A percentile compares a stretch with the other conserved stretches of the same genome.
phyloP scores from a whole-genome alignment of 1,284 basidiomycete species.

The Sparassis latifolia region DNA sequence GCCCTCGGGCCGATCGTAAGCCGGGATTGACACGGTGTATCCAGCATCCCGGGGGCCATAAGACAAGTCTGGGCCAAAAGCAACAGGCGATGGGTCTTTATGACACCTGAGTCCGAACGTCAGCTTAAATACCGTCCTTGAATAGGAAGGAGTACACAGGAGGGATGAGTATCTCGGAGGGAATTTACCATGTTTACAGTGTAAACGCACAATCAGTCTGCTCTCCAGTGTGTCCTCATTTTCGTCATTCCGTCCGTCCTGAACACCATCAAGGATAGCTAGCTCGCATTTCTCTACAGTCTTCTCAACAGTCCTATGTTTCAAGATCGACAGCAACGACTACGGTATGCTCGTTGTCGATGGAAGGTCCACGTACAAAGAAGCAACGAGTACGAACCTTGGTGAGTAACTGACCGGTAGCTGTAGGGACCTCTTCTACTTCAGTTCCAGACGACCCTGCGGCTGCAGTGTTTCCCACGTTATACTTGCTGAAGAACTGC shows the following conservation, averaged over 20 bases:
- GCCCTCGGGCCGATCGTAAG: slow-evolving; percentile 64
- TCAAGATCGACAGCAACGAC: slow-evolving; percentile 67
- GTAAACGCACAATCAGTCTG: slow-evolving; percentile 59
- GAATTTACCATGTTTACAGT: slow-evolving; percentile 71
- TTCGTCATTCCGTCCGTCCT: slow-evolving; percentile 44
- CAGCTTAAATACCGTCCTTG: slow-evolving; percentile 4
- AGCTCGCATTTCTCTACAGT: slow-evolving; percentile 70
- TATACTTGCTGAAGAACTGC: slow-evolving; percentile 66
- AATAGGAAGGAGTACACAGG: not conserved
- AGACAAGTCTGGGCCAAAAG: slow-evolving; percentile 51
- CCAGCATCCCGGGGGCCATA: slow-evolving; percentile 54
- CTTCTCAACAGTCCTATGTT: slow-evolving; percentile 67
- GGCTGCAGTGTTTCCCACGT: slow-evolving; percentile 26
- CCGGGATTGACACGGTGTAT: slow-evolving; percentile 49
- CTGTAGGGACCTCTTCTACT: slow-evolving; percentile 17
- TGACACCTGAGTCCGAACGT: slow-evolving; percentile 44
- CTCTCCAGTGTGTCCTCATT: slow-evolving; percentile 62
- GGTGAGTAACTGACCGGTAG: slow-evolving; percentile 53
- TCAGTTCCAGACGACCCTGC: slow-evolving; percentile 2
- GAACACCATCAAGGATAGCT: slow-evolving; percentile 50
- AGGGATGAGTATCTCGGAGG: slow-evolving; percentile 1
- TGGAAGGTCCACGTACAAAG: not conserved
- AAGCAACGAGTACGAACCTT: slow-evolving; percentile 40
- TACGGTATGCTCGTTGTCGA: slow-evolving; percentile 21
- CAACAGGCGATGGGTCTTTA: slow-evolving; percentile 71